These are phyloP conservation scores for Mucor saturninus DNA, from an alignment of 371 early-diverging fungal genomes.

Conservation along the genomic window DNA sequence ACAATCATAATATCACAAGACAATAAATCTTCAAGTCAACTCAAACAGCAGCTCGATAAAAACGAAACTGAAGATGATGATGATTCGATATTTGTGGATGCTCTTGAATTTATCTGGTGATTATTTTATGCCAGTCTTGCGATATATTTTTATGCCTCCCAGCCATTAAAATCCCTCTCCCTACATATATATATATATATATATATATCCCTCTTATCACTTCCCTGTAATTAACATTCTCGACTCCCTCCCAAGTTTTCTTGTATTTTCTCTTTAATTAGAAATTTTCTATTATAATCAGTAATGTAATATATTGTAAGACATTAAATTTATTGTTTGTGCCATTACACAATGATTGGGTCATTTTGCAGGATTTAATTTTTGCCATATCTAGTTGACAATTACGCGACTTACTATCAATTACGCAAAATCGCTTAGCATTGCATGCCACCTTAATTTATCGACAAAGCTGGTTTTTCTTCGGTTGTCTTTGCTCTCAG, in stretches of 20 bases:
- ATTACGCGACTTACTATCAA: too few relatives aligned
- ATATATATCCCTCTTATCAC: not conserved
- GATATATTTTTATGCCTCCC: too few relatives aligned
- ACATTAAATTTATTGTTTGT: not conserved
- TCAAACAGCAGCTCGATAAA: not conserved
- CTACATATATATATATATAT: not conserved
- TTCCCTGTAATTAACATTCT: not conserved
- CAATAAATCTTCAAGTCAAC: not conserved
- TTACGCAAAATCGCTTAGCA: too few relatives aligned
- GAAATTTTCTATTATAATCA: slow-evolving; percentile 1
- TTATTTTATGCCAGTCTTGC: not conserved
- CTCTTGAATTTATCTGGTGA: slow-evolving; percentile 11
- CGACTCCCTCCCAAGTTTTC: not conserved
- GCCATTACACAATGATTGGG: too few relatives aligned
- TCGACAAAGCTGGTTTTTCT: too few relatives aligned
- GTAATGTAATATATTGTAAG: slow-evolving; percentile 1
- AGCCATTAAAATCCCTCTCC: not conserved
- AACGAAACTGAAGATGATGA: slow-evolving; percentile 3
- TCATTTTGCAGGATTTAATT: too few relatives aligned
- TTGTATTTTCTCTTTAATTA: too few relatives aligned
- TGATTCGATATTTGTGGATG: slow-evolving; percentile 33
- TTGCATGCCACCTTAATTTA: too few relatives aligned
- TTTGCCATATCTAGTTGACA: not conserved
- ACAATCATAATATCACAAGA: slow-evolving; percentile 15
- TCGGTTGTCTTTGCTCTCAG: too few relatives aligned